These are phyloP conservation scores for Exophiala xenobiotica DNA, from an alignment of 2,329 filamentous ascomycete species.

Conservation along the genomic window DNA sequence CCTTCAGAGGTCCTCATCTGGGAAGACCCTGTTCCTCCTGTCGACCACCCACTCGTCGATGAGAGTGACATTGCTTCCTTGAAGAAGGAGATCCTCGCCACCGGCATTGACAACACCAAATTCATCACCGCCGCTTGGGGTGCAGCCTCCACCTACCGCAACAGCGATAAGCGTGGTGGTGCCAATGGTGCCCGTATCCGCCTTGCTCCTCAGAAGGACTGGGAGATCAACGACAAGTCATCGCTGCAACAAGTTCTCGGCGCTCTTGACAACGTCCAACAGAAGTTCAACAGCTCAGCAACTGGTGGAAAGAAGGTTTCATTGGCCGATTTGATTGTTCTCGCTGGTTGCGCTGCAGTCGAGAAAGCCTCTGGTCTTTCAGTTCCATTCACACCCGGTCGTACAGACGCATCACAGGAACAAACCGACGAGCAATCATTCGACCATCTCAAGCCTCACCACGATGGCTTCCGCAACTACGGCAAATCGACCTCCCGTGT, in stretches of 20 bases:
- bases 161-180: constrained; percentile 77
- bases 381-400: constrained; percentile 72
- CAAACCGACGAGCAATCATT: constrained; percentile 68
- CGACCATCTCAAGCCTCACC: constrained; percentile 63
- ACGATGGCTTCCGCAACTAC: constrained; percentile 81
- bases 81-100: constrained; percentile 66
- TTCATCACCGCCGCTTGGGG: constrained; percentile 68
- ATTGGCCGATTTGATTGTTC: constrained; percentile 74
- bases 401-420: constrained; percentile 68
- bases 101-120: constrained; percentile 60
- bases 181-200: constrained; percentile 78
- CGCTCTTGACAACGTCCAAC: constrained; percentile 64
- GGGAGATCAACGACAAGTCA: constrained; percentile 71
- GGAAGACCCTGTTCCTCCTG: constrained; percentile 70
- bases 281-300: constrained; percentile 59
- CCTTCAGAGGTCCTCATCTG: constrained; percentile 68
- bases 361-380: constrained; percentile 67
- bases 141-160: constrained; percentile 69
- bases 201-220: constrained; percentile 68
- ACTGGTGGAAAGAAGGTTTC: constrained; percentile 68
- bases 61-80: constrained; percentile 63
- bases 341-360: constrained; percentile 68
- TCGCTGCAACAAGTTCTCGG: constrained; percentile 63
- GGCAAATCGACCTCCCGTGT: constrained; percentile 62
- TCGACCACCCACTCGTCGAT: constrained; percentile 59